These are phyloP conservation scores for Boechera retrofracta DNA, from an alignment of 345 rosid species.

Conservation along the genomic window DNA sequence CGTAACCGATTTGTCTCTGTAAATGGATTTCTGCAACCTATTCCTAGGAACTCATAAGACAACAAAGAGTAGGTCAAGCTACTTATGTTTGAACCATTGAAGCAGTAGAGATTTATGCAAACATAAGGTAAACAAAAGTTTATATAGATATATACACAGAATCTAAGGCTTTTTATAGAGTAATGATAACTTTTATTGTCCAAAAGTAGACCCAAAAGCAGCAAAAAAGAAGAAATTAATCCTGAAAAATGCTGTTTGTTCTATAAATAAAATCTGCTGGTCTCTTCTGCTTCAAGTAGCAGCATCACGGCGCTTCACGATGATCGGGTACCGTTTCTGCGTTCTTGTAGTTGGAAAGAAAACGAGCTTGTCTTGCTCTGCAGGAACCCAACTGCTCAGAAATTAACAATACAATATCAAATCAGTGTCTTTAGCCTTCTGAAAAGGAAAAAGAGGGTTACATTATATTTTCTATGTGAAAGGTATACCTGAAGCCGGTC, in stretches of 20 bases:
- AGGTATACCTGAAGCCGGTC: constrained; percentile 56
- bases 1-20: background rate
- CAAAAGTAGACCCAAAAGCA: constrained; percentile 27
- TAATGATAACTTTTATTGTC: constrained; percentile 34
- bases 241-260: constrained; percentile 29
- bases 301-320: constrained; percentile 55
- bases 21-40: background rate
- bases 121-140: constrained; percentile 33
- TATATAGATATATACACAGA: constrained; percentile 20
- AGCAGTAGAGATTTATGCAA: constrained; percentile 22
- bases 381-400: constrained; percentile 78
- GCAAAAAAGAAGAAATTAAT: constrained; percentile 33
- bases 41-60: background rate
- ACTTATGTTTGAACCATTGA: background rate
- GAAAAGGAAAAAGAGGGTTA: background rate
- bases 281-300: constrained; percentile 25
- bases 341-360: constrained; percentile 96
- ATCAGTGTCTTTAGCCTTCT: background rate
- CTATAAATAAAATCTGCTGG: constrained; percentile 25
- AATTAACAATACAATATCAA: background rate
- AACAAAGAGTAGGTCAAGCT: background rate
- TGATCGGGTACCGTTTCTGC: constrained; percentile 86
- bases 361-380: constrained; percentile 81
- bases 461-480: background rate
- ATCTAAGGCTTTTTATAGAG: constrained; percentile 29